Base-by-base conservation (phyloP, 2,329 filamentous ascomycete species). In the Cordyceps militaris region DNA sequence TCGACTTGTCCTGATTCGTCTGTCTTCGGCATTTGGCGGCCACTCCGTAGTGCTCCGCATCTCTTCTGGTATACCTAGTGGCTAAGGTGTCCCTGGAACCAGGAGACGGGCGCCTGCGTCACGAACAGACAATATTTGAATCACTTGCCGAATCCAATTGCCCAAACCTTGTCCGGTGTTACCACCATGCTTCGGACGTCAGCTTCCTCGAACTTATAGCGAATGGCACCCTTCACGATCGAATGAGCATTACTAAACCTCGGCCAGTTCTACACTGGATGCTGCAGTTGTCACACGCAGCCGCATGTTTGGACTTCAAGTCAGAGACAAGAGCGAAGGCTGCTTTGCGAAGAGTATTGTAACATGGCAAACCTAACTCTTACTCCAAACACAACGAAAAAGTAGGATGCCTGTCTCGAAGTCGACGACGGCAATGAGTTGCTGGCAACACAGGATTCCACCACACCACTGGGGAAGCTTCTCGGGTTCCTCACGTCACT, bases 41-140 rank as follows among this genome's bases (percentile, higher is more conserved):
- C 57, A 62, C 56, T 62, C 61, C 10, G 59, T 64, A 34, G 57
- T 63, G 9, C 58, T 64, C 19, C 19, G 51, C 14, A 47, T 62
- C 59, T 58, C 59, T n/a, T 26, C 61, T n/a, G 32, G 19, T 6
- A 62, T 63, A n/a, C n/a, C n/a, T n/a, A 46, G 61, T 47, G 14
- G 62, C 62, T 24, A 63, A 62, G 53, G 60, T 63, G n/a, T 56
- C 44, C 28, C 52, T 63, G 13, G 16, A 62, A 38, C 14, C 47
- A 57, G 62, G 61, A 48, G 63, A 64, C 36, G 21, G 32, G 28
- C 56, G 57, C 26, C 36, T 61, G 30, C 51, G 46, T 19, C 46
- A 61, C 34, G 63, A 64, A 43, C 59, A 63, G 44, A 21, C 49
- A 24, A 43, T 64, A 53, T 61, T 63, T 19, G 36, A 60, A 57